Evolutionary conservation across 176 grass and related monocot genomes (phyloP).

Genomic region (Oryza officinalis): DNA sequence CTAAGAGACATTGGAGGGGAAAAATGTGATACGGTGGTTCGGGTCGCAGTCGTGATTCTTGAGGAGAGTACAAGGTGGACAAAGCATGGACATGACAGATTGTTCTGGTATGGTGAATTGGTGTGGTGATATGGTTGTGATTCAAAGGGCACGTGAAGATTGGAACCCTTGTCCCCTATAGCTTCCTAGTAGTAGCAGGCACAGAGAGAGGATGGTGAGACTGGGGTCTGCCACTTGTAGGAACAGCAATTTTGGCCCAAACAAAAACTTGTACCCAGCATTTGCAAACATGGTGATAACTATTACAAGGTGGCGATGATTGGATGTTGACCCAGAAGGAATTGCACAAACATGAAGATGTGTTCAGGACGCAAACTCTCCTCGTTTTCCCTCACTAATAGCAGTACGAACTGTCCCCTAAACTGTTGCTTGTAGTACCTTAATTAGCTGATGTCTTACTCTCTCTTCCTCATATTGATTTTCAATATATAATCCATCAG

Average conservation of each 20-base stretch:
- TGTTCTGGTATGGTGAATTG: not conserved
- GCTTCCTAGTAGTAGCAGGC: not conserved
- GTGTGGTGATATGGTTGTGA: not conserved
- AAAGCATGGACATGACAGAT: not conserved
- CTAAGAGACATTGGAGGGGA: too few species aligned
- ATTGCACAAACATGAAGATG: slow-evolving; percentile 37
- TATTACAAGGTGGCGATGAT: slow-evolving; percentile 25
- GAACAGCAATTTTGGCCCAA: not conserved
- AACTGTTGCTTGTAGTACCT: not conserved
- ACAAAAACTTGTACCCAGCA: not conserved
- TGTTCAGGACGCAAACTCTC: slow-evolving; percentile 14
- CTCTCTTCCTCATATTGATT: not conserved
- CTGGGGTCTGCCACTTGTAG: not conserved
- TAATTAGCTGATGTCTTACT: not conserved
- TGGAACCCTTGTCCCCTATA: not conserved
- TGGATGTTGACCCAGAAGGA: slow-evolving; percentile 33
- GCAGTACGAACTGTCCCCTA: not conserved
- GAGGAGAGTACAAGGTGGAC: not conserved
- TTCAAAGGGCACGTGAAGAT: slow-evolving; percentile 9
- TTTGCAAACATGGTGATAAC: slow-evolving; percentile 8
- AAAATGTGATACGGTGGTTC: not conserved
- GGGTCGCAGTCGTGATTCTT: not conserved
- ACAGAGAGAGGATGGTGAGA: not conserved
- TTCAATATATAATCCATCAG: not conserved
- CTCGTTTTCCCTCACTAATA: not conserved